Base-by-base conservation (phyloP, 352 stramenopile species). In the Phytopythium vexans region DNA sequence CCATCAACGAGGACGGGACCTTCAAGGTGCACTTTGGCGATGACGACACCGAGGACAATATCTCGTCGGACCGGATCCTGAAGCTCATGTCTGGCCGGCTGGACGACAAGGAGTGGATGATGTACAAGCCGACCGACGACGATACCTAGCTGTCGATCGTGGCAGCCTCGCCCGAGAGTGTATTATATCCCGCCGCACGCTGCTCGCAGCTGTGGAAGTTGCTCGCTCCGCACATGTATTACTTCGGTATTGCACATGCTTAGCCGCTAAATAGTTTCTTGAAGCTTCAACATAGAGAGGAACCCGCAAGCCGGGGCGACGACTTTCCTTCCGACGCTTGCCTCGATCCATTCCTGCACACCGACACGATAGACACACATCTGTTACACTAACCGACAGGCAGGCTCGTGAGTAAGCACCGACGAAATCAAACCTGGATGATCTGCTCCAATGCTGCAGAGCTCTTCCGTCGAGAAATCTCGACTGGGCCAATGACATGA, bases 61-160 rank as follows among this genome's bases (percentile, higher is more conserved):
- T 86, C 41, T 41, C 62, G 10, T 45, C 42, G 0, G 72, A 81
- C 39, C 66, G 72, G 16, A 64, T 86, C 43, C 44, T 88, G 44
- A 88, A 88, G 49, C 67, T 86, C 56, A 88, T 85, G 74, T 85
- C 77, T 6, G 77, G 77, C 2, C 62, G 77, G 4, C 64, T 88
- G 33, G 74, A 86, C 47, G 64, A 83, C 36, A 86, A 84, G 46
- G 77, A 88, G 52, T 81, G 74, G 68, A 86, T 88, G 77, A 88
- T 86, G 74, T 84, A 78, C 47, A 88, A 82, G 59, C 72, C 82
- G 35, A 73, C 47, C 21, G 45, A 62, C 4, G 56, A 72, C 3
- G 66, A 73, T 1, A 27, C 21, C 49, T 46, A 58, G 40, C 10
- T 27, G 21, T 27, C 21, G 21, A 27, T 27, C 21, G 21, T 27